These are phyloP conservation scores for Aspergillus luchuensis DNA, from an alignment of 2,329 filamentous ascomycete species.

Conservation along the genomic window DNA sequence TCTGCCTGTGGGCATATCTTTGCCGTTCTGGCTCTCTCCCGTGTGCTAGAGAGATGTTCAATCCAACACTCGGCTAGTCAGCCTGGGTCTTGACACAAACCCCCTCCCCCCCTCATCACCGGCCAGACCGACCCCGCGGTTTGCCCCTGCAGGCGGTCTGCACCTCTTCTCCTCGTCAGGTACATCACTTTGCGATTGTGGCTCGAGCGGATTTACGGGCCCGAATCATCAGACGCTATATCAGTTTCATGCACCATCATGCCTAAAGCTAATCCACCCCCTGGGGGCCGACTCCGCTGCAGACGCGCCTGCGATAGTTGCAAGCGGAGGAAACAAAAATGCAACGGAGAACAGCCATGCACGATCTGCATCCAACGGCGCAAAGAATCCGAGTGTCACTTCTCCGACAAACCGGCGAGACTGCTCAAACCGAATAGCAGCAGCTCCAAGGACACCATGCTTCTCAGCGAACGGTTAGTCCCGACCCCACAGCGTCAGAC, in stretches of 20 bases:
- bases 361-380: constrained; percentile 51
- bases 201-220: background rate
- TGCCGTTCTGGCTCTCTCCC: background rate
- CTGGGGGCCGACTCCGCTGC: constrained; percentile 38
- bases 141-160: background rate
- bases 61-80: background rate
- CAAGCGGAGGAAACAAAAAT: constrained; percentile 55
- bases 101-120: background rate
- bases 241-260: constrained; percentile 17
- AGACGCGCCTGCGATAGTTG: constrained; percentile 49
- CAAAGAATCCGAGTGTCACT: constrained; percentile 45
- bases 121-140: background rate
- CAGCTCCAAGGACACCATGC: constrained; percentile 33
- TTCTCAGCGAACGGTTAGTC: constrained; percentile 35
- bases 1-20: background rate
- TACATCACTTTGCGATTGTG: background rate
- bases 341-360: constrained; percentile 54
- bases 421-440: constrained; percentile 32
- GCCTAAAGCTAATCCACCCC: constrained; percentile 34
- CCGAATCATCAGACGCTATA: background rate
- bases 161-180: background rate
- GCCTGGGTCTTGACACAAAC: background rate
- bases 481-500: constrained; percentile 35
- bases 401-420: constrained; percentile 40
- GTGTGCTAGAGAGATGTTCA: background rate